Evolutionary conservation across 495 filamentous ascomycete species (phyloP).

Genomic region (Articulospora tetracladia): DNA sequence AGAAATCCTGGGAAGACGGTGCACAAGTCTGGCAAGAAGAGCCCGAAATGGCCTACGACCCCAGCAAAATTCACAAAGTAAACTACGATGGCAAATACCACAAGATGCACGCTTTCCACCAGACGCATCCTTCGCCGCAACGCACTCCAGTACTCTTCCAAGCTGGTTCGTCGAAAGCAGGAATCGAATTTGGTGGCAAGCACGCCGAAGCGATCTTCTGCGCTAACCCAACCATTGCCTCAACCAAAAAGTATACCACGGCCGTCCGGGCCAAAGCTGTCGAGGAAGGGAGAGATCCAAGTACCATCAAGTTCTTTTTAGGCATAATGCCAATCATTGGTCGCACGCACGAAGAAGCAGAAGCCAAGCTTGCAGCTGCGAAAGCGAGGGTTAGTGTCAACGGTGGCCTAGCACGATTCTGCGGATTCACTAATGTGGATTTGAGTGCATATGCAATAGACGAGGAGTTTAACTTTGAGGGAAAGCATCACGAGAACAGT

Average conservation of each 20-base stretch:
- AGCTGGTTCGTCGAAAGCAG: slow-evolving; percentile 59
- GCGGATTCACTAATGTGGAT: slow-evolving; percentile 61
- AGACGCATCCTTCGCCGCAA: slow-evolving; percentile 60
- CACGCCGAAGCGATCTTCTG: slow-evolving; percentile 63
- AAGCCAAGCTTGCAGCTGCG: slow-evolving; percentile 46
- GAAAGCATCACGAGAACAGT: slow-evolving; percentile 61
- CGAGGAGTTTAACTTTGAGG: slow-evolving; percentile 51
- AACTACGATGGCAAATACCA: slow-evolving; percentile 64
- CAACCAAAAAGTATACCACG: slow-evolving; percentile 39
- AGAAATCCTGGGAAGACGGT: slow-evolving; percentile 66
- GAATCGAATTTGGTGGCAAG: slow-evolving; percentile 60
- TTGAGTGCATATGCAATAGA: slow-evolving; percentile 50
- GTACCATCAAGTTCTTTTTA: slow-evolving; percentile 54
- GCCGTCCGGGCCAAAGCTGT: slow-evolving; percentile 52
- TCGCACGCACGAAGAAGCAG: slow-evolving; percentile 51
- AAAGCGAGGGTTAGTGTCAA: slow-evolving; percentile 46
- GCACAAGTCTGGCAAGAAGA: slow-evolving; percentile 41
- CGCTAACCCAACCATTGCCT: slow-evolving; percentile 44
- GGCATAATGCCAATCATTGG: slow-evolving; percentile 56
- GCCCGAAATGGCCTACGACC: slow-evolving; percentile 50
- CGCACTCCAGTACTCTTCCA: slow-evolving; percentile 64
- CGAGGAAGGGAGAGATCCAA: slow-evolving; percentile 47
- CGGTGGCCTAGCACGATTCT: slow-evolving; percentile 54
- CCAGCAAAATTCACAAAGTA: slow-evolving; percentile 54
- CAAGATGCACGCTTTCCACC: slow-evolving; percentile 54